Evolutionary conservation across 768 basidiomycete genomes (phyloP).

Genomic region (Mycena crocata): DNA sequence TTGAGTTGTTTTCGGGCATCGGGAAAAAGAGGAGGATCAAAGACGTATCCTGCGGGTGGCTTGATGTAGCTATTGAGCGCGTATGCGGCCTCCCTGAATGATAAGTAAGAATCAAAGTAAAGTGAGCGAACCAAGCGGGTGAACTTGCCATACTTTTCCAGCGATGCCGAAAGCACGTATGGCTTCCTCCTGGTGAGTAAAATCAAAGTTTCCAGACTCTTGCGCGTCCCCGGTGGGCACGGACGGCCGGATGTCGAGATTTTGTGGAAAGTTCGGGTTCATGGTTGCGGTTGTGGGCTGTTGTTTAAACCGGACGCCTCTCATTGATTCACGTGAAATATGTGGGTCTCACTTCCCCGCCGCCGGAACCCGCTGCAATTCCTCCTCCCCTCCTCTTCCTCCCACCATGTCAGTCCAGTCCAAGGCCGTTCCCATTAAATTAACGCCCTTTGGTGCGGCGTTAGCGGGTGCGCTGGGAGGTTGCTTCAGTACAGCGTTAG

Average conservation of each 20-base stretch:
- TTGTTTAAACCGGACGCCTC: background rate
- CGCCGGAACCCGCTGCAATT: background rate
- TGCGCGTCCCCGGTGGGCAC: background rate
- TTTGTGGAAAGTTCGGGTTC: conserved; percentile 55
- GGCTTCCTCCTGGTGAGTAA: conserved; percentile 59
- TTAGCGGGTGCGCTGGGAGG: conserved; percentile 94
- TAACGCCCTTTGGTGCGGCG: conserved; percentile 91
- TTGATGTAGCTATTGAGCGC: conserved; percentile 66
- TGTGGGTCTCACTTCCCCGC: background rate
- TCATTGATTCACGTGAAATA: conserved; percentile 3
- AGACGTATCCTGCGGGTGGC: conserved; percentile 50
- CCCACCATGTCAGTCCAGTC: conserved; percentile 61
- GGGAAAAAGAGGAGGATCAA: conserved; percentile 65
- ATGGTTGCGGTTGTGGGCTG: conserved; percentile 5
- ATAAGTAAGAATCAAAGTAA: conserved; percentile 35
- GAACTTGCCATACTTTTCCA: conserved; percentile 81
- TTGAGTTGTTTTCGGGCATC: conserved; percentile 36
- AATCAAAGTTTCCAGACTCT: conserved; percentile 11
- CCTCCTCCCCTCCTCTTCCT: conserved; percentile 9
- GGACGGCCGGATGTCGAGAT: conserved; percentile 51
- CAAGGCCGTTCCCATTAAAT: conserved; percentile 62
- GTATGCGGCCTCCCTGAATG: conserved; percentile 79
- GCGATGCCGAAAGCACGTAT: conserved; percentile 86
- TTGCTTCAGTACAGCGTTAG: conserved; percentile 93
- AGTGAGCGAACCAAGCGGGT: conserved; percentile 21